Evolutionary conservation across 1,284 basidiomycete genomes (phyloP), one percentile per base, ranked within the genome.

Genomic region (Pseudomicrostroma phylloplanum): DNA sequence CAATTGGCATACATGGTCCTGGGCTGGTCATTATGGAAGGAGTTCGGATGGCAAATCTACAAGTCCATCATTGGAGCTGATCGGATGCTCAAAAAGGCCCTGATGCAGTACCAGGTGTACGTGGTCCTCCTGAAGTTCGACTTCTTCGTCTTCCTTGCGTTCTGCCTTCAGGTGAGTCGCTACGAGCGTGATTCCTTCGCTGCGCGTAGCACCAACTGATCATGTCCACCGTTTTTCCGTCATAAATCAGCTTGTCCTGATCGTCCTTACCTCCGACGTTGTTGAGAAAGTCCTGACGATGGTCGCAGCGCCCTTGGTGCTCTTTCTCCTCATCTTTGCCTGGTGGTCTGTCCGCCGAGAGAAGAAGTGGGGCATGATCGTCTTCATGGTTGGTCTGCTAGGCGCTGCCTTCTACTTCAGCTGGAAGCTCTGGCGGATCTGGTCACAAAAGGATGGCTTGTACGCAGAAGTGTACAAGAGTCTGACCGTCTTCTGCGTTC

Each of bases 41-140:
- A 73, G 55, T 74, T 73, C 26, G 72, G 72, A 39, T 73, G 72
- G 71, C 67, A 72, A 48, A 71, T 74, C 46, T 74, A 74, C 67
- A 71, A 71, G 57, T 64, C 64, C 62, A 73, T 62, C 41, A 41
- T 73, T 39, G 71, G 72, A 25, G 72, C 72, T 11, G 71, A 73
- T 56, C 41, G 71, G 13, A 67, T 63, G n/a, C 63, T 74, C 25
- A 71, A 72, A 43, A 57, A 64, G 1, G 58, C 64, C 51, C 70
- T 70, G 48, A 60, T 73, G 3, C 69, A 73, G 59, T 74, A 73
- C 51, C 68, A 73, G 54, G 61, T 74, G 60, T 74, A 66, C 60
- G 69, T 74, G 13, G 69, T 66, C 26, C 62, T 74, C 48, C 65
- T 74, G 59, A 74, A 74, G 58, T 72, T 71, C 54, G 72, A 73